Evolutionary conservation across 1,284 basidiomycete species (phyloP).

Genomic region (Sanghuangporus weigelae): DNA sequence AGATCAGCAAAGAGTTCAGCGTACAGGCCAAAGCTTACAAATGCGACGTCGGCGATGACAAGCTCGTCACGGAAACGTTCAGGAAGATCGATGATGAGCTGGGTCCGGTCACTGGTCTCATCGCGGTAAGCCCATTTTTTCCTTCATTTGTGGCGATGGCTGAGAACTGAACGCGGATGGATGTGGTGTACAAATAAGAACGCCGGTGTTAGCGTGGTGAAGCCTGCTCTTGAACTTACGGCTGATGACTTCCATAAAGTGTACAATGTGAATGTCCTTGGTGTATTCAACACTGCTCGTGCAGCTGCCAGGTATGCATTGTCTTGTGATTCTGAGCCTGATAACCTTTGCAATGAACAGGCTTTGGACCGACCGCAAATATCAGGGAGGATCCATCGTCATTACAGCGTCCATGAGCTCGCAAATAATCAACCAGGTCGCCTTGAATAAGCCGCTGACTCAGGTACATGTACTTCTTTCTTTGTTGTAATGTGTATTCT

Average conservation of each 20-base stretch:
- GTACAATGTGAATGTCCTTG: constrained; percentile 34
- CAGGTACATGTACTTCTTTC: constrained; percentile 26
- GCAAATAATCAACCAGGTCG: constrained; percentile 41
- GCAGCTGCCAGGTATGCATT: constrained; percentile 33
- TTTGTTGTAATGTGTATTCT: background rate
- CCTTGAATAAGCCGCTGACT: constrained; percentile 29
- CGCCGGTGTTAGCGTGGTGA: constrained; percentile 43
- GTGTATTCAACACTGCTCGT: constrained; percentile 39
- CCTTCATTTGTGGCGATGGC: background rate
- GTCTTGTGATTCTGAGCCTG: background rate
- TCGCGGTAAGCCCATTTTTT: constrained; percentile 29
- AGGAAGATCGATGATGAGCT: constrained; percentile 34
- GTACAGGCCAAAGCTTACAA: constrained; percentile 36
- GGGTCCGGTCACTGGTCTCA: constrained; percentile 33
- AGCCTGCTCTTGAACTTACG: constrained; percentile 41
- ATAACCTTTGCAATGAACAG: constrained; percentile 11
- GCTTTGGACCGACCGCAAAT: constrained; percentile 25
- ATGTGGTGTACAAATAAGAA: constrained; percentile 26
- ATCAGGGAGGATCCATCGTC: constrained; percentile 35
- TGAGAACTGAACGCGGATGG: background rate
- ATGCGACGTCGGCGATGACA: constrained; percentile 35
- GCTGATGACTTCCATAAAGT: constrained; percentile 38
- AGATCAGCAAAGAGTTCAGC: constrained; percentile 31
- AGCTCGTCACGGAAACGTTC: constrained; percentile 32
- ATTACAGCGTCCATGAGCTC: constrained; percentile 47